Evolutionary conservation across 2,329 filamentous ascomycete species (phyloP).

Genomic region (Colletotrichum zoysiae): DNA sequence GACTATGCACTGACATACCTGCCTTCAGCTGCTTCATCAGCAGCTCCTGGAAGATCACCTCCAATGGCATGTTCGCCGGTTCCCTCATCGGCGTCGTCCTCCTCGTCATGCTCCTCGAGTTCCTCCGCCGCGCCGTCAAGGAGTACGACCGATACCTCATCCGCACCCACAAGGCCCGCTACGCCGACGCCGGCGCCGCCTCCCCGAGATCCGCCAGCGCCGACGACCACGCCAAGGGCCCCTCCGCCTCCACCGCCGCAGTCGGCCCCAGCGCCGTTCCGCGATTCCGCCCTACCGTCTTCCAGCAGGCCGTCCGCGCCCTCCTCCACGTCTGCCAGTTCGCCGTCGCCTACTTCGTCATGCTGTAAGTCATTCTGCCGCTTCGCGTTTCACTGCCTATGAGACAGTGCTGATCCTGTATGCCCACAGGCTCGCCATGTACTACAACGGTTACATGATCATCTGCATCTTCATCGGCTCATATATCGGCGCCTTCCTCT

Average conservation of each 20-base stretch:
- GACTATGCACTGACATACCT: neutral
- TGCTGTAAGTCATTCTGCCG: constrained; percentile 63
- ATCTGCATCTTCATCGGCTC: constrained; percentile 85
- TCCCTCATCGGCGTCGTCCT: constrained; percentile 83
- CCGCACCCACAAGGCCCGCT: constrained; percentile 57
- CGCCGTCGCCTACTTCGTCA: constrained; percentile 81
- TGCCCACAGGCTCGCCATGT: constrained; percentile 61
- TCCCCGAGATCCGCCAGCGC: constrained; percentile 26
- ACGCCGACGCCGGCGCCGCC: constrained; percentile 40
- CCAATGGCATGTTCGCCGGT: constrained; percentile 79
- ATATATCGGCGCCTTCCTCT: constrained; percentile 78
- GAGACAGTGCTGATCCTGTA: constrained; percentile 19
- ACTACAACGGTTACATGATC: constrained; percentile 80
- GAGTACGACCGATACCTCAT: constrained; percentile 80
- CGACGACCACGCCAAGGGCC: constrained; percentile 16
- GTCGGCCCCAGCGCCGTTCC: constrained; percentile 43
- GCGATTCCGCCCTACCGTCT: constrained; percentile 67
- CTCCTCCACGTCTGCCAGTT: constrained; percentile 79
- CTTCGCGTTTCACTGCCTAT: neutral
- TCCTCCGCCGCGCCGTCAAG: constrained; percentile 76
- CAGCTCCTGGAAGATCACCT: constrained; percentile 62
- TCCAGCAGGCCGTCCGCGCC: constrained; percentile 76
- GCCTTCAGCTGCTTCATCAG: neutral
- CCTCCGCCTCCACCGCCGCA: constrained; percentile 7
- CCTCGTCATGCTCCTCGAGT: constrained; percentile 80